Conservation (phyloP, 2,329 filamentous ascomycete species). For the Clarireedia hainanense region DNA sequence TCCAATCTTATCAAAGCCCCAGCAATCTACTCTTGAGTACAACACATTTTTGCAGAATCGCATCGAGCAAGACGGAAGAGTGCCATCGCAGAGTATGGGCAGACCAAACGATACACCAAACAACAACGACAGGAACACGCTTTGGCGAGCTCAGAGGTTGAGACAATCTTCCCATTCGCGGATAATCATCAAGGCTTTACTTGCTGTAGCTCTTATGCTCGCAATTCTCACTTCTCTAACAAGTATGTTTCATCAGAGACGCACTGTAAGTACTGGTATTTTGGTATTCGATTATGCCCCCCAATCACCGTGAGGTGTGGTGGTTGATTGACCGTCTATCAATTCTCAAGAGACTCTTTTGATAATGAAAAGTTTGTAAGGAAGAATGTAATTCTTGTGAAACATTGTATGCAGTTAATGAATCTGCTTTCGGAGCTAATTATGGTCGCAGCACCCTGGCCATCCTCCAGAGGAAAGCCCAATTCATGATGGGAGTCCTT, state of each 20-base stretch:
- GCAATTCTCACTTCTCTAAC: neutral
- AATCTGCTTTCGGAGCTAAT: neutral
- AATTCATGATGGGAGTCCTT: conserved; percentile 12
- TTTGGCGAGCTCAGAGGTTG: conserved; percentile 11
- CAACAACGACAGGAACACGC: conserved; percentile 18
- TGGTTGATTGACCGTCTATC: too few relatives aligned
- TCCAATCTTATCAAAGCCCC: neutral
- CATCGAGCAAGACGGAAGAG: conserved; percentile 17
- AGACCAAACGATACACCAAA: conserved; percentile 12
- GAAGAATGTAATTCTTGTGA: too few relatives aligned
- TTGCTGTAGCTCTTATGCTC: conserved; percentile 18
- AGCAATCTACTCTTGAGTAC: conserved; percentile 13
- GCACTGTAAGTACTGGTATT: neutral
- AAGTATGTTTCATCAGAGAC: neutral
- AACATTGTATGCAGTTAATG: neutral
- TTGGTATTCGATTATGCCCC: neutral
- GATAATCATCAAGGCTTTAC: conserved; percentile 9
- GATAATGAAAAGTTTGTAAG: too few relatives aligned
- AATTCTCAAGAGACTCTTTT: too few relatives aligned
- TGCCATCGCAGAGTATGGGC: conserved; percentile 27
- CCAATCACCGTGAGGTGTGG: too few relatives aligned
- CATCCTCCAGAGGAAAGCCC: neutral
- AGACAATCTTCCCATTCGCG: conserved; percentile 5
- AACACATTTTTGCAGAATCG: conserved; percentile 22
- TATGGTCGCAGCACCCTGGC: neutral